phyloP scores from a whole-genome alignment of 2,329 filamentous ascomycete species.

The Onygenales sp. region DNA sequence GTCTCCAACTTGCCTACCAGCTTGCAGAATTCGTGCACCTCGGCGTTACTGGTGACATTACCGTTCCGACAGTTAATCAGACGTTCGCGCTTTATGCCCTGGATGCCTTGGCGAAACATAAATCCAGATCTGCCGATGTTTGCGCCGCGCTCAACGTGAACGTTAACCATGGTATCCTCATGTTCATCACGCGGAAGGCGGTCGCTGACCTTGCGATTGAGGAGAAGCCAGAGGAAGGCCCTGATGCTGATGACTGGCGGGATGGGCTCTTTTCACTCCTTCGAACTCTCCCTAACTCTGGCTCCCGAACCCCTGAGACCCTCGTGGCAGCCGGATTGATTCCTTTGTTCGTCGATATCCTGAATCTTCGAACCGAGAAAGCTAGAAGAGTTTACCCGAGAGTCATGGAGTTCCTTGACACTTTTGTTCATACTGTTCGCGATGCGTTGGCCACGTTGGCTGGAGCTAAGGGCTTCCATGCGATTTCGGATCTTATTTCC shows the following conservation, averaged over 20 bases:
- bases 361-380: conserved; percentile 70
- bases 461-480: conserved; percentile 72
- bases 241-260: conserved; percentile 78
- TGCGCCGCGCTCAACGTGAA: conserved; percentile 87
- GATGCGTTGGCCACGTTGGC: conserved; percentile 79
- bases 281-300: conserved; percentile 63
- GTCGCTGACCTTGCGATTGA: conserved; percentile 68
- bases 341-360: conserved; percentile 78
- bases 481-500: conserved; percentile 78
- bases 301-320: conserved; percentile 65
- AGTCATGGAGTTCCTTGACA: conserved; percentile 80
- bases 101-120: conserved; percentile 75
- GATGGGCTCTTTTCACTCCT: conserved; percentile 83
- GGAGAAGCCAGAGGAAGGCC: conserved; percentile 47
- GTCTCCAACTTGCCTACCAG: conserved; percentile 84
- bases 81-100: conserved; percentile 72
- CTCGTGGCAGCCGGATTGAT: conserved; percentile 85
- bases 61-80: conserved; percentile 67
- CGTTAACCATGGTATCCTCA: conserved; percentile 89
- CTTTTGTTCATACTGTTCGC: conserved; percentile 72
- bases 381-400: conserved; percentile 77
- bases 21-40: conserved; percentile 86
- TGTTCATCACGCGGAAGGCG: conserved; percentile 86
- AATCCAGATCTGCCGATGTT: conserved; percentile 68
- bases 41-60: conserved; percentile 56